These are phyloP conservation scores for Lablab purpureus DNA, from an alignment of 306 rosid species.

Conservation along the genomic window DNA sequence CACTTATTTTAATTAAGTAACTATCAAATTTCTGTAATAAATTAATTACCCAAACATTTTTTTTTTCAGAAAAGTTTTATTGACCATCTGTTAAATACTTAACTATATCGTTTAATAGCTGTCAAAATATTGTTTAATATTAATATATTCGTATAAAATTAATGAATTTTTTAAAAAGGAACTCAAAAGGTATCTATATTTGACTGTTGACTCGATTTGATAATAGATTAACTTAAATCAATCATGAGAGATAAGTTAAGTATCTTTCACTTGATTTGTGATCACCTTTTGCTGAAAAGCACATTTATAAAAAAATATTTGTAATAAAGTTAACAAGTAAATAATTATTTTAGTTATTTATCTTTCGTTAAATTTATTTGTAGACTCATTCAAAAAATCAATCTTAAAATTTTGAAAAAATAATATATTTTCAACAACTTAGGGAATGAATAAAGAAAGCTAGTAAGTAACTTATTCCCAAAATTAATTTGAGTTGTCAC, in stretches of 20 bases:
- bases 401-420: not conserved
- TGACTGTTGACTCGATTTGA: constrained; percentile 1
- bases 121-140: not conserved
- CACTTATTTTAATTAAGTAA: not conserved
- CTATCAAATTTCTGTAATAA: not conserved
- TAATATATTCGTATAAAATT: not conserved
- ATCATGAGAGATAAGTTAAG: not conserved
- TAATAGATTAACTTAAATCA: not conserved
- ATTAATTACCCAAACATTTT: not conserved
- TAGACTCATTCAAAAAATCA: not conserved
- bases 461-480: not conserved
- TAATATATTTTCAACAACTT: not conserved
- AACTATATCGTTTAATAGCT: not conserved
- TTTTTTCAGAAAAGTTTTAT: not conserved
- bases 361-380: not conserved
- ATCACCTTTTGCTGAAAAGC: not conserved
- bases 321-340: not conserved
- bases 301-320: not conserved
- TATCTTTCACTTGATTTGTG: too few species aligned
- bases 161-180: not conserved
- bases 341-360: not conserved
- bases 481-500: not conserved
- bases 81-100: not conserved
- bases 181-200: not conserved
- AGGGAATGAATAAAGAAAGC: not conserved